phyloP scores from a whole-genome alignment of 805 yeast genomes.

The Wickerhamomyces bisporus region DNA sequence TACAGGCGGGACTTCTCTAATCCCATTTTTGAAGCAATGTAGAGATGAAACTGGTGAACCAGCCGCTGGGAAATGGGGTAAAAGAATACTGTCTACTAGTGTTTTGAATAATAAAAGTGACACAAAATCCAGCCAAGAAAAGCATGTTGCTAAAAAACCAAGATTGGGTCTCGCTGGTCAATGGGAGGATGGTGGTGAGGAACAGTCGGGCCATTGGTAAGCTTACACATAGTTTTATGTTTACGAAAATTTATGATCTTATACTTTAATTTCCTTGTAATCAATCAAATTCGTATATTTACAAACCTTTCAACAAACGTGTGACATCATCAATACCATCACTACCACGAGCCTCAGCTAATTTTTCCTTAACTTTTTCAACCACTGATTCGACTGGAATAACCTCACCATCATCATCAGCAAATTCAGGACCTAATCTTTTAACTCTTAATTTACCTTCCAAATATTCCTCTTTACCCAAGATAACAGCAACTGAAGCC shows the following conservation, averaged over 20 bases:
- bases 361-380: slow-evolving; percentile 42
- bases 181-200: slow-evolving; percentile 24
- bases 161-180: slow-evolving; percentile 30
- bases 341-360: slow-evolving; percentile 39
- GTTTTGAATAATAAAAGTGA: slow-evolving; percentile 24
- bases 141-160: slow-evolving; percentile 18
- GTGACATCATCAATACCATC: slow-evolving; percentile 63
- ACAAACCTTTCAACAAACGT: slow-evolving; percentile 54
- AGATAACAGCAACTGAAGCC: slow-evolving; percentile 82
- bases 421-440: slow-evolving; percentile 82
- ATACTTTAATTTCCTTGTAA: no score
- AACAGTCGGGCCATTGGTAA: slow-evolving; percentile 31
- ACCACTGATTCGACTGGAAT: slow-evolving; percentile 60
- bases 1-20: slow-evolving; percentile 89
- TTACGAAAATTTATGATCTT: not conserved
- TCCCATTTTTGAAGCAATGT: slow-evolving; percentile 91
- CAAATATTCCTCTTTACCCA: slow-evolving; percentile 88
- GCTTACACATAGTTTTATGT: no score
- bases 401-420: slow-evolving; percentile 82
- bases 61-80: slow-evolving; percentile 93
- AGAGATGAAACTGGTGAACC: slow-evolving; percentile 94
- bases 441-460: slow-evolving; percentile 83
- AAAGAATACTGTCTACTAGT: slow-evolving; percentile 57
- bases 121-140: slow-evolving; percentile 5
- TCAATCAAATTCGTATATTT: no score